A percentile compares a stretch with the other conserved stretches of the same genome.
These are phyloP conservation scores for Linderniella brevidens DNA, from an alignment of 257 asterid species.

Conservation along the genomic window DNA sequence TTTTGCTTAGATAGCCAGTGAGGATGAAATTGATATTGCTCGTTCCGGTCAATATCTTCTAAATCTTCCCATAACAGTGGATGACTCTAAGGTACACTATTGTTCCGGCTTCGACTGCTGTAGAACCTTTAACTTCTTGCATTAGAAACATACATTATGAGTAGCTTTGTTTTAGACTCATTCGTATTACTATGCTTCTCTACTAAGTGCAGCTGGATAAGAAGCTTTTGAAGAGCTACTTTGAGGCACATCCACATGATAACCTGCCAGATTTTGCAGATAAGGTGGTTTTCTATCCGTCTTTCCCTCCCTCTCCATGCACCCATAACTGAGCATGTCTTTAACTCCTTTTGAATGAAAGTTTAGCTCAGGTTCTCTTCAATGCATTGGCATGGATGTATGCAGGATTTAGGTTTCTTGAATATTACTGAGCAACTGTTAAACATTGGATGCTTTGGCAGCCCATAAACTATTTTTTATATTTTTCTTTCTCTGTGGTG, in stretches of 20 bases:
- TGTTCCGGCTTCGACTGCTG: neutral
- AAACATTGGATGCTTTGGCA: too few species aligned
- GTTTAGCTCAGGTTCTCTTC: too few species aligned
- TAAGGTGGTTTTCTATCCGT: slow-evolving; percentile 32
- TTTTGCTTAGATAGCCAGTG: slow-evolving; percentile 66
- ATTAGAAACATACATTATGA: neutral
- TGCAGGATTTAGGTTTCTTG: too few species aligned
- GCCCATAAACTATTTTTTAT: too few species aligned
- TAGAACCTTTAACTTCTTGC: neutral
- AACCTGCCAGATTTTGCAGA: slow-evolving; percentile 86
- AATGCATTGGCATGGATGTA: too few species aligned
- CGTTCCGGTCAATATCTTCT: slow-evolving; percentile 89
- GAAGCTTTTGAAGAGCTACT: slow-evolving; percentile 57
- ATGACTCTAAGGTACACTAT: slow-evolving; percentile 67
- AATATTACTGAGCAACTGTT: slow-evolving; percentile 4
- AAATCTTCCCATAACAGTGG: slow-evolving; percentile 85
- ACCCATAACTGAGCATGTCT: neutral
- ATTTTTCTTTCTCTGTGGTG: too few species aligned
- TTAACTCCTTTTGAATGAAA: too few species aligned
- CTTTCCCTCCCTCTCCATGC: slow-evolving; percentile 1
- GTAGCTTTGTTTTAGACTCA: neutral
- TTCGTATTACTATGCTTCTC: slow-evolving; percentile 11
- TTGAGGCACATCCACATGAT: slow-evolving; percentile 54
- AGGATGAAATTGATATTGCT: slow-evolving; percentile 85
- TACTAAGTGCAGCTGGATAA: slow-evolving; percentile 65